A percentile compares a stretch with the other conserved stretches of the same genome.
Evolutionary conservation across 2,329 filamentous ascomycete species (phyloP).

Genomic region (Penicillium corylophilum): DNA sequence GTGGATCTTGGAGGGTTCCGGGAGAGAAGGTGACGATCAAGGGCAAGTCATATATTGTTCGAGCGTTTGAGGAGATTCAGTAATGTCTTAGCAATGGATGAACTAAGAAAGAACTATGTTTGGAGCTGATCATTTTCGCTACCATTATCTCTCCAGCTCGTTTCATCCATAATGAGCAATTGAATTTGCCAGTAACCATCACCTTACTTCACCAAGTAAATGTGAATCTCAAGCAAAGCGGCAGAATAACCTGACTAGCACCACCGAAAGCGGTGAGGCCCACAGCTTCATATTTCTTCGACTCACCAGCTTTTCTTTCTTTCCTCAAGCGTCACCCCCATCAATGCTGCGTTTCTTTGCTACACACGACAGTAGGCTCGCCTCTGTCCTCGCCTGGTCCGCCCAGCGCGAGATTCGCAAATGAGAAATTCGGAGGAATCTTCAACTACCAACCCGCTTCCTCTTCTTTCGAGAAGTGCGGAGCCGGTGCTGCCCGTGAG

Average conservation of each 20-base stretch:
- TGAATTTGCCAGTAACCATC: not conserved
- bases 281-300: slow-evolving; percentile 14
- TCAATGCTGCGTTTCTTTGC: slow-evolving; percentile 96
- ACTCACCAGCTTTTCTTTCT: slow-evolving; percentile 25
- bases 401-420: slow-evolving; percentile 56
- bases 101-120: not conserved
- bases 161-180: not conserved
- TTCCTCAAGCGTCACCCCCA: slow-evolving; percentile 72
- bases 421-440: slow-evolving; percentile 99
- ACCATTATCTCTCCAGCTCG: not conserved
- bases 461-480: slow-evolving; percentile 25
- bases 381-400: slow-evolving; percentile 27
- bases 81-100: not conserved
- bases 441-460: slow-evolving; percentile 60
- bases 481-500: slow-evolving; percentile 69
- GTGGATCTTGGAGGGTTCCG: slow-evolving; percentile 12
- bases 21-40: slow-evolving; percentile 22
- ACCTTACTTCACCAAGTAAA: not conserved
- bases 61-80: slow-evolving; percentile 28
- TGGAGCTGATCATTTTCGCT: no score
- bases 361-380: slow-evolving; percentile 63
- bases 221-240: not conserved
- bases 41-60: slow-evolving; percentile 24
- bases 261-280: slow-evolving; percentile 16
- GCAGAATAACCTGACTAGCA: slow-evolving; percentile 4